Evolutionary conservation across 176 grass and related monocot species (phyloP), one percentile per base, ranked within the genome.

Genomic region (Raddia guianensis): DNA sequence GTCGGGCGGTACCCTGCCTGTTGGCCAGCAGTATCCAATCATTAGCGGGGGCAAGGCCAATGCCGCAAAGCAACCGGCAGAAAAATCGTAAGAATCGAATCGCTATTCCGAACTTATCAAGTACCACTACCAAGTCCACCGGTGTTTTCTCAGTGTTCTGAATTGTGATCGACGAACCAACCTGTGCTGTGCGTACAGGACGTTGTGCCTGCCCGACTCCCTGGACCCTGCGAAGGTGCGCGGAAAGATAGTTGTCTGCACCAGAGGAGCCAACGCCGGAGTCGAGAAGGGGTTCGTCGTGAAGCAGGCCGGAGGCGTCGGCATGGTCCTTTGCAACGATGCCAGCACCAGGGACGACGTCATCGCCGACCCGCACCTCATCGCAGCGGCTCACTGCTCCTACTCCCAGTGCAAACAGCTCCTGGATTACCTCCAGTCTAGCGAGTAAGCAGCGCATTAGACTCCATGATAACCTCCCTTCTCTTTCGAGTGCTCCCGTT

Each of bases 171-270:
- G 47, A 63, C 47, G 42, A 19, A 4, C 34, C 15, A 5, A 14
- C 78, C 12, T 63, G 37, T 40, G 64, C 2, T 0, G n/a, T n/a
- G n/a, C n/a, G n/a, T 86, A 85, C 85, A 97, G 93, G 51, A 21
- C 70, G 27, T n/a, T 90, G 79, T 97, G 93, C 62, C 12, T 84
- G 44, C 2, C 74, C 14, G 83, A 83, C 19, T 89, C 90, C 3
- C 67, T 97, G 12, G 88, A n/a, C n/a, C n/a, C n/a, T n/a, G n/a
- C n/a, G n/a, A n/a, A n/a, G n/a, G n/a, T n/a, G n/a, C n/a, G n/a
- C n/a, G n/a, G n/a, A n/a, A n/a, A n/a, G 75, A 91, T 97, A 15
- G 93, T 97, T 12, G 82, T 93, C 4, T 97, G 93, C 55, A 73
- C 84, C 53, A 82, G 87, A 66, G 93, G 93, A 34, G 70, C 15